phyloP scores from a whole-genome alignment of 2,329 filamentous ascomycete species.

The Berkeleyomyces rouxiae region DNA sequence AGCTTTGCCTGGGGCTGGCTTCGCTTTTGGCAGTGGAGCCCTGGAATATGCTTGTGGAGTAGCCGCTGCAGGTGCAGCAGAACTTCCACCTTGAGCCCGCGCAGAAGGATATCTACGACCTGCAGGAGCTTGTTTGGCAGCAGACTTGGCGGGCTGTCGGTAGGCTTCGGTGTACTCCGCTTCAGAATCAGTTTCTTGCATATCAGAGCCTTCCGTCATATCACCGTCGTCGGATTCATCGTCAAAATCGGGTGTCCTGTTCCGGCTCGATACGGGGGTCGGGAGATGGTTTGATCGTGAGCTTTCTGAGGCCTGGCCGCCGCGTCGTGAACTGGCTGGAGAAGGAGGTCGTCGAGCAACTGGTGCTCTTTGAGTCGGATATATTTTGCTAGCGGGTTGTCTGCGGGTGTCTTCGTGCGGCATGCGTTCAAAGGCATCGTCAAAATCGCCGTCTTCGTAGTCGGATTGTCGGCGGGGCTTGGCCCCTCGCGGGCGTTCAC shows the following conservation, averaged over 20 bases:
- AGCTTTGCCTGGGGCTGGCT: neutral
- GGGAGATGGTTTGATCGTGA: conserved; percentile 10
- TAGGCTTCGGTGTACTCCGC: neutral
- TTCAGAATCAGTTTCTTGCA: neutral
- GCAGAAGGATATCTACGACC: neutral
- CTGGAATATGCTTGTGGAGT: neutral
- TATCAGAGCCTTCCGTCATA: conserved; percentile 6
- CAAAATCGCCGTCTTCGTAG: conserved; percentile 4
- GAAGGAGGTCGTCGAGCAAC: conserved; percentile 4
- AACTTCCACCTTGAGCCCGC: neutral
- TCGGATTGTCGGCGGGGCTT: conserved; percentile 1
- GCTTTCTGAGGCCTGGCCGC: conserved; percentile 5
- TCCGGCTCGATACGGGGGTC: conserved; percentile 9
- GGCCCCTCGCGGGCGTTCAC: neutral
- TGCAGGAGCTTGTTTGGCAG: neutral
- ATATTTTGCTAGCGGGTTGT: neutral
- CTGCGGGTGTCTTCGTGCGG: conserved; percentile 2
- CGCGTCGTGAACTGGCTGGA: conserved; percentile 9
- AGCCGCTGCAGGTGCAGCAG: neutral
- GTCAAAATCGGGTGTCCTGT: conserved; percentile 11
- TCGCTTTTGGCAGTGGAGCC: neutral
- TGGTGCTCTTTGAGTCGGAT: neutral
- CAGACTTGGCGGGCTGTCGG: neutral
- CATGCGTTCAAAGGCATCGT: neutral
- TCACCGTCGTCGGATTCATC: conserved; percentile 3